Percentiles rank a stretch among this genome's conserved stretches.
Conservation (phyloP, 2,329 filamentous ascomycete species). For the Chalaropsis ovoidea region DNA sequence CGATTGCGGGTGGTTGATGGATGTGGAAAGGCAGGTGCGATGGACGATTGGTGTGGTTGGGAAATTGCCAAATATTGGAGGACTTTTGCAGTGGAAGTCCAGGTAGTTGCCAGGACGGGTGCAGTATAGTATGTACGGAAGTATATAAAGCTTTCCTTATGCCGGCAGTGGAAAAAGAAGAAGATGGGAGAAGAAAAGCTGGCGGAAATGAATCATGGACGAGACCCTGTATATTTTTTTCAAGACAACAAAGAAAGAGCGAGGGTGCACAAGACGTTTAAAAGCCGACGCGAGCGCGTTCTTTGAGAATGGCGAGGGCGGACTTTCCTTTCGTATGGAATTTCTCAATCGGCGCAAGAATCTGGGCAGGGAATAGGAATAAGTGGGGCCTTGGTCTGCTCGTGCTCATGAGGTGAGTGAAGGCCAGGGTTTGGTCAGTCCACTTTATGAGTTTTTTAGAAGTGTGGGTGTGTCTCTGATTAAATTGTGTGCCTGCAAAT, state of each 20-base stretch:
- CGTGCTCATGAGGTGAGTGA: too few species aligned
- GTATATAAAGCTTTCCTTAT: background rate
- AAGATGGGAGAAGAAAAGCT: conserved; percentile 2
- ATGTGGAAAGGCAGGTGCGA: conserved; percentile 2
- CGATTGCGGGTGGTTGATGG: background rate
- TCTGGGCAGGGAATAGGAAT: conserved; percentile 15
- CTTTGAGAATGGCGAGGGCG: conserved; percentile 8
- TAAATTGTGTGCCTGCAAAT: background rate
- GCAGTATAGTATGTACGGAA: background rate
- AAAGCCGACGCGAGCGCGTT: conserved; percentile 22
- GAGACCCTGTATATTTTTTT: conserved; percentile 1
- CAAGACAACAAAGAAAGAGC: conserved; percentile 2
- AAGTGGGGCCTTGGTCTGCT: conserved; percentile 17
- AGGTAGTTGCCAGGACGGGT: conserved; percentile 7
- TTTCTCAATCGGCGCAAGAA: conserved; percentile 22
- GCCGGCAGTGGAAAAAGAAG: background rate
- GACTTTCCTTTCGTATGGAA: background rate
- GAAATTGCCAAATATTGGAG: background rate
- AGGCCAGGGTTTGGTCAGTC: conserved; percentile 14
- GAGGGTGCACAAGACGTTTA: conserved; percentile 4
- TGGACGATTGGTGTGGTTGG: background rate
- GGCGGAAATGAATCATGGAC: conserved; percentile 10
- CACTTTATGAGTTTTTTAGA: conserved; percentile 1
- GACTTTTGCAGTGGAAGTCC: background rate
- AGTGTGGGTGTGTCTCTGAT: background rate